These are phyloP conservation scores for Jacaranda mimosifolia DNA, from an alignment of 257 asterid species.

Conservation along the genomic window DNA sequence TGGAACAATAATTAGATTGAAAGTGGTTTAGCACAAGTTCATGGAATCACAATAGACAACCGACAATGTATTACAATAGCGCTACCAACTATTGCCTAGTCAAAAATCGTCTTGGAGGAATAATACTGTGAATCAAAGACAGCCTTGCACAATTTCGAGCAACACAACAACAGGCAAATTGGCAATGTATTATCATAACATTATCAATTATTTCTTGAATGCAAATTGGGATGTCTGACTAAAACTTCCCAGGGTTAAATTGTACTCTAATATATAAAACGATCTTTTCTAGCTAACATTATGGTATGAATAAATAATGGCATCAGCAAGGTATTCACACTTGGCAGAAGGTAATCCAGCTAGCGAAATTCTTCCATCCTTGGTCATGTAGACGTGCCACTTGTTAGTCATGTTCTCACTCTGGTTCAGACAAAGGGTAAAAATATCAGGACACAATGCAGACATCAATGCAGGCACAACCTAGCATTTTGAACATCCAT, in stretches of 20 bases:
- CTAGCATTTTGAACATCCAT: neutral
- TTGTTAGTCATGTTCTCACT: conserved; percentile 87
- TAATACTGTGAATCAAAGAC: neutral
- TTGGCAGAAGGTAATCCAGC: conserved; percentile 94
- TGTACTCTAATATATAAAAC: neutral
- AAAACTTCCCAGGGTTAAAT: neutral
- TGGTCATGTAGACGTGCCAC: conserved; percentile 98
- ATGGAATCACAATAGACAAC: too few relatives aligned
- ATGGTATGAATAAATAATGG: conserved; percentile 88
- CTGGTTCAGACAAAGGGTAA: conserved; percentile 47
- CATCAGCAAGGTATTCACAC: conserved; percentile 95
- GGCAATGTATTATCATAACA: neutral
- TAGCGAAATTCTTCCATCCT: conserved; percentile 93
- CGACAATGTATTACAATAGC: too few relatives aligned
- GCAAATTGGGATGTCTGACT: neutral
- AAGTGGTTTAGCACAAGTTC: neutral
- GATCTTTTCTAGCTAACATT: conserved; percentile 61
- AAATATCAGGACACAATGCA: conserved; percentile 19
- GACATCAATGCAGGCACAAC: neutral
- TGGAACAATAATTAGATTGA: neutral
- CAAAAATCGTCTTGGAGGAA: too few relatives aligned
- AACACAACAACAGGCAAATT: neutral
- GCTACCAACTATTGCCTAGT: too few relatives aligned
- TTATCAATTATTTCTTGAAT: conserved; percentile 18
- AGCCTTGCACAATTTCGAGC: neutral